Evolutionary conservation across 2,329 filamentous ascomycete genomes (phyloP), one percentile per base, ranked within the genome.

Genomic region (Lecanicillium sp.): DNA sequence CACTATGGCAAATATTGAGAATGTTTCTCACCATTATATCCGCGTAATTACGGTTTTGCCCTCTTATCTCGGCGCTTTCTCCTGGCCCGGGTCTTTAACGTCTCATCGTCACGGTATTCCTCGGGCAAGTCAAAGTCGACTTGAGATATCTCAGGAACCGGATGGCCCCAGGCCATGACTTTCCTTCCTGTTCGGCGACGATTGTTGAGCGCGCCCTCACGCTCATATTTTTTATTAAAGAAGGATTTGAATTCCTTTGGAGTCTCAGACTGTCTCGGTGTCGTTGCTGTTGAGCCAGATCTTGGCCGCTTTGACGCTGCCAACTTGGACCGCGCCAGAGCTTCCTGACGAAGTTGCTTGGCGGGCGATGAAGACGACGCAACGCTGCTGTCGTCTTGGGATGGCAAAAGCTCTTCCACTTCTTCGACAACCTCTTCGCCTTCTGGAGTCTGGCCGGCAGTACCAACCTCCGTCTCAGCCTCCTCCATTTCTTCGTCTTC

Each of bases 181-280:
- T 74, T 84, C 35, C 86, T 73, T 31, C 78, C 77, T 35, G 79
- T 76, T 37, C 85, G 78, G 25, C 87, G 73, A 35, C 77, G 70
- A 48, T 78, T 79, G 44, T 78, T 82, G n/a, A 95, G 61, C 9
- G 89, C 87, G 6, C 80, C 77, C 16, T 88, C 85, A 18, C 90
- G 81, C 44, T 90, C 73, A 53, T 94, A 80, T 17, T 74, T 78
- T 61, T 92, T 88, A 14, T 72, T 60, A 56, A 88, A 96, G 64
- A 95, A 95, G 0, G 86, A 94, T n/a, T 69, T 83, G 54, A 95
- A 88, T 28, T 85, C 82, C 42, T 70, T 74, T 3, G 59, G 59
- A 9, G 65, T 63, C 19, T 60, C 53, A 14, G 62, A 60, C 27
- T 64, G 54, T 25, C 57, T 55, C 9, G 55, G 47, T 32, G 51